phyloP scores from a whole-genome alignment of 1,139 yeast genomes.

The Yamadazyma atmosphaerica region DNA sequence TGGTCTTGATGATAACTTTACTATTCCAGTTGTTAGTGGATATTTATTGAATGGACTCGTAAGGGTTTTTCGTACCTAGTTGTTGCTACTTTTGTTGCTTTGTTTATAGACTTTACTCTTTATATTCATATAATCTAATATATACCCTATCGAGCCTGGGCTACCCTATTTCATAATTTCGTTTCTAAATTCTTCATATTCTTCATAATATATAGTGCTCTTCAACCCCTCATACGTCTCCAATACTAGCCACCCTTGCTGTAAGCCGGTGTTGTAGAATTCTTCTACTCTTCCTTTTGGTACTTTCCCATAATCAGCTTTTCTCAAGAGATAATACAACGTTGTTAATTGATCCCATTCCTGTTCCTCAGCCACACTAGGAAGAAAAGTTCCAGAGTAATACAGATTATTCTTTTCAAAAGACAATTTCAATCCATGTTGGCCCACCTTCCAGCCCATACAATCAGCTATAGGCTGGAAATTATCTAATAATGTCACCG shows the following conservation, averaged over 20 bases:
- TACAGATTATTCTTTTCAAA: constrained; percentile 36
- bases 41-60: constrained; percentile 54
- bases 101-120: constrained; percentile 1
- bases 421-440: constrained; percentile 72
- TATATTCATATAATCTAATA: constrained; percentile 1
- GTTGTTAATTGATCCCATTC: constrained; percentile 80
- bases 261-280: constrained; percentile 32
- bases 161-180: background rate
- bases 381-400: constrained; percentile 79
- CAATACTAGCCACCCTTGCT: constrained; percentile 37
- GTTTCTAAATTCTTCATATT: constrained; percentile 15
- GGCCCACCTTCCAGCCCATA: constrained; percentile 78
- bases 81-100: constrained; percentile 4
- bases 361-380: constrained; percentile 89
- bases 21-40: constrained; percentile 87
- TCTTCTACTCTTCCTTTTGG: constrained; percentile 18
- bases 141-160: background rate
- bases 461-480: constrained; percentile 54
- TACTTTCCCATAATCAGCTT: constrained; percentile 52
- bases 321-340: constrained; percentile 63
- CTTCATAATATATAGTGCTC: constrained; percentile 25
- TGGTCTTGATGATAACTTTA: constrained; percentile 86
- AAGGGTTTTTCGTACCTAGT: constrained; percentile 17
- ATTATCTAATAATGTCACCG: constrained; percentile 65
- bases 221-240: constrained; percentile 44